Evolutionary conservation across 306 rosid species (phyloP).

Genomic region (Fragaria iinumae): DNA sequence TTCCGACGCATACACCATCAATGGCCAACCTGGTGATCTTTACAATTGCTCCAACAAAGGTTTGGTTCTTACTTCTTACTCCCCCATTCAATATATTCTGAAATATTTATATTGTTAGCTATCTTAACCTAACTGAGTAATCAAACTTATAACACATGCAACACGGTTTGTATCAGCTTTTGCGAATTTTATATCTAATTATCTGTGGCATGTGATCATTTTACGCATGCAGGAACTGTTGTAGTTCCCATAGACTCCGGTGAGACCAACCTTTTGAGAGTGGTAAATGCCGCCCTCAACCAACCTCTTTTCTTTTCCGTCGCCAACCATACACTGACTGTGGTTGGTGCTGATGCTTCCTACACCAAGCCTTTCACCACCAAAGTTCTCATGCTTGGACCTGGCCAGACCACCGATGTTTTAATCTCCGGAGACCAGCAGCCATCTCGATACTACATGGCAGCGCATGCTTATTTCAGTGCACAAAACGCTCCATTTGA

Average conservation of each 20-base stretch:
- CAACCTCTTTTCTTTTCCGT: slow-evolving; percentile 21
- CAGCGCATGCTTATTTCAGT: slow-evolving; percentile 54
- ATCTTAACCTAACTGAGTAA: neutral
- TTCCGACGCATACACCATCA: slow-evolving; percentile 30
- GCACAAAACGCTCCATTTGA: slow-evolving; percentile 67
- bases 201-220: neutral
- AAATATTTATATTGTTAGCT: no score
- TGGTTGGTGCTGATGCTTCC: slow-evolving; percentile 11
- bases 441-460: slow-evolving; percentile 2
- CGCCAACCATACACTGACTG: slow-evolving; percentile 6
- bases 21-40: slow-evolving; percentile 33
- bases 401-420: slow-evolving; percentile 10
- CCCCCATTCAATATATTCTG: no score
- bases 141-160: neutral
- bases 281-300: slow-evolving; percentile 70
- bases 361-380: slow-evolving; percentile 14
- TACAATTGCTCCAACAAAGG: slow-evolving; percentile 32
- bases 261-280: slow-evolving; percentile 69
- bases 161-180: no score
- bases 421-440: slow-evolving; percentile 23
- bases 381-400: slow-evolving; percentile 2
- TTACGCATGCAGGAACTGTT: slow-evolving; percentile 42
- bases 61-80: neutral
- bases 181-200: no score
- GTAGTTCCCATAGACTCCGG: slow-evolving; percentile 56